A percentile compares a stretch with the other conserved stretches of the same genome.
Evolutionary conservation across 768 basidiomycete species (phyloP).

Genomic region (Terana coerulea): DNA sequence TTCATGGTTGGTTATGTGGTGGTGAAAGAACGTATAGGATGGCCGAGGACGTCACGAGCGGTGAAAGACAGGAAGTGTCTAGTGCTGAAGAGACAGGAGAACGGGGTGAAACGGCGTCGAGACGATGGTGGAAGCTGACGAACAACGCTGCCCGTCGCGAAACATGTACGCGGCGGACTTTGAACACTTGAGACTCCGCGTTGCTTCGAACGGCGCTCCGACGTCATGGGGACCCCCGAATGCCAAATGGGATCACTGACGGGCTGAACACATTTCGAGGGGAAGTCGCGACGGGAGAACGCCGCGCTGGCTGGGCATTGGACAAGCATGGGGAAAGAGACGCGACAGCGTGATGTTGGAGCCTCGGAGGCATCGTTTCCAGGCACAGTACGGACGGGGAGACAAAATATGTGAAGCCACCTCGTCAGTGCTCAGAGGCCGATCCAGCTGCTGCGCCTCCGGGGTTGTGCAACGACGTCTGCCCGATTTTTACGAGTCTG

Average conservation of each 20-base stretch:
- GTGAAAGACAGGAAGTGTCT: conserved; percentile 1
- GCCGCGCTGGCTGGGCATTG: too few relatives aligned
- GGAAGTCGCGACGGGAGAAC: too few relatives aligned
- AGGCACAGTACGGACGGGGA: background rate
- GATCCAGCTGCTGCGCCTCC: conserved; percentile 88
- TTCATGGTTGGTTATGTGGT: conserved; percentile 29
- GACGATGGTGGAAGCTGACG: conserved; percentile 1
- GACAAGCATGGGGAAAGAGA: background rate
- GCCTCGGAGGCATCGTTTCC: background rate
- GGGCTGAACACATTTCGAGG: too few relatives aligned
- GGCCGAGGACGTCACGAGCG: background rate
- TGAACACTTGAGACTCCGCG: conserved; percentile 1
- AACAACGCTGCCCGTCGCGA: background rate
- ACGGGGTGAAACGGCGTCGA: background rate
- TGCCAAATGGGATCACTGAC: background rate
- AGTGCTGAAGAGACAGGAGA: background rate
- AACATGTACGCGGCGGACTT: conserved; percentile 4
- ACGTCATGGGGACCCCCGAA: background rate
- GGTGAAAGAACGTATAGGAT: background rate
- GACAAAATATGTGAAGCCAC: too few relatives aligned
- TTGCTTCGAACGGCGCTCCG: background rate
- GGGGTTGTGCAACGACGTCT: conserved; percentile 90
- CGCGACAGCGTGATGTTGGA: background rate
- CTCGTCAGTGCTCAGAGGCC: conserved; percentile 54
- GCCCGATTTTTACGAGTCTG: conserved; percentile 83